phyloP scores from a whole-genome alignment of 441 rosid genomes.

The Daphne laureola region DNA sequence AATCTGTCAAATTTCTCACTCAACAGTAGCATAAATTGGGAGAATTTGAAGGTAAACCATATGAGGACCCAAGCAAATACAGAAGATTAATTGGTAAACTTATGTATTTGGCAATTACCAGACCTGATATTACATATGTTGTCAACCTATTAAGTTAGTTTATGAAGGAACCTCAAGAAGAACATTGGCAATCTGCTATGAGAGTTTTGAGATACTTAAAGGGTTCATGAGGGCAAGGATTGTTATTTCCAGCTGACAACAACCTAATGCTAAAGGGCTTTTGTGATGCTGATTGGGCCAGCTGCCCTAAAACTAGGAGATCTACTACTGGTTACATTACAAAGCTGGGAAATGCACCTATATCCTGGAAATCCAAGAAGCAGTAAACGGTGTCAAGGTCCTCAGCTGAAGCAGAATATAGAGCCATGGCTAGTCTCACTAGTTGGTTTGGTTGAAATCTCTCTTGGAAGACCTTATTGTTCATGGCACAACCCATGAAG shows the following conservation, averaged over 20 bases:
- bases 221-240: too few relatives aligned
- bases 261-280: too few relatives aligned
- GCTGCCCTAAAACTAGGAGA: too few relatives aligned
- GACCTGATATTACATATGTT: neutral
- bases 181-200: neutral
- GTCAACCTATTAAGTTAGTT: too few relatives aligned
- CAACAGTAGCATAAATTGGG: too few relatives aligned
- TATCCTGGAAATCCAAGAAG: neutral
- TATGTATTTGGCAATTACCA: neutral
- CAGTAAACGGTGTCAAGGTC: neutral
- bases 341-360: neutral
- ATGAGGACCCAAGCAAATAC: neutral
- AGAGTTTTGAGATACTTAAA: neutral
- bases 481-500: neutral
- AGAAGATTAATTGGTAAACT: neutral
- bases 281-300: too few relatives aligned
- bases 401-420: neutral
- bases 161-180: too few relatives aligned
- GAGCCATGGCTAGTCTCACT: neutral
- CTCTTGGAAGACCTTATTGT: neutral
- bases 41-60: too few relatives aligned
- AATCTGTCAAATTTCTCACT: too few relatives aligned
- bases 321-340: too few relatives aligned
- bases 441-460: neutral
- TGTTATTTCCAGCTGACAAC: too few relatives aligned